These are phyloP conservation scores for Colletotrichum sp. DNA, from an alignment of 2,329 filamentous ascomycete species.

Conservation along the genomic window DNA sequence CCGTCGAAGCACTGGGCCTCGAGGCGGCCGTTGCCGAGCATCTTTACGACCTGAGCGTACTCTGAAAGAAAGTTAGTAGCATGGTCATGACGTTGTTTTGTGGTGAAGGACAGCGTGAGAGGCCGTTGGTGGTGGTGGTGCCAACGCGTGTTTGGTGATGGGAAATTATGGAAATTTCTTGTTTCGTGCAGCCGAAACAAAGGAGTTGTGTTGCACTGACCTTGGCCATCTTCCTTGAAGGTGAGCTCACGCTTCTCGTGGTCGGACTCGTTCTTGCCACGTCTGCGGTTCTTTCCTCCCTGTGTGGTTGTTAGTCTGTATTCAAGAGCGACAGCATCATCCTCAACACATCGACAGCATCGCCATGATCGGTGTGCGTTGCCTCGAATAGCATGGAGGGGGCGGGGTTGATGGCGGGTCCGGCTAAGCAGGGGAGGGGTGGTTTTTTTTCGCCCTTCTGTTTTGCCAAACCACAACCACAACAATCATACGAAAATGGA, in stretches of 20 bases:
- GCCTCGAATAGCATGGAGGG: constrained; percentile 14
- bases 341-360: neutral
- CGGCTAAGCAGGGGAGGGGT: constrained; percentile 12
- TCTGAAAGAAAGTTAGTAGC: constrained; percentile 48
- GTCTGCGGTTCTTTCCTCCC: constrained; percentile 98
- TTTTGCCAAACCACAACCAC: neutral
- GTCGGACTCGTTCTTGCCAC: constrained; percentile 99
- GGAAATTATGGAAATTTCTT: neutral
- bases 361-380: constrained; percentile 6
- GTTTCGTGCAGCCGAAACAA: neutral
- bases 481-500: neutral
- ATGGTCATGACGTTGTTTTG: neutral
- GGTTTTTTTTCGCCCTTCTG: neutral
- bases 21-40: constrained; percentile 93
- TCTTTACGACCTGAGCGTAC: constrained; percentile 94
- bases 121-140: neutral
- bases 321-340: neutral
- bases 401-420: constrained; percentile 23
- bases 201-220: constrained; percentile 39
- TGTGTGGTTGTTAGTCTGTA: constrained; percentile 42
- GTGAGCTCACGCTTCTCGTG: constrained; percentile 98
- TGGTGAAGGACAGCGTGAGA: neutral
- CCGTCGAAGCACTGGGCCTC: constrained; percentile 96
- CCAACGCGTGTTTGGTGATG: neutral
- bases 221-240: constrained; percentile 98